These are phyloP conservation scores for Spiromastix sp. DNA, from an alignment of 2,329 filamentous ascomycete species.

Conservation along the genomic window DNA sequence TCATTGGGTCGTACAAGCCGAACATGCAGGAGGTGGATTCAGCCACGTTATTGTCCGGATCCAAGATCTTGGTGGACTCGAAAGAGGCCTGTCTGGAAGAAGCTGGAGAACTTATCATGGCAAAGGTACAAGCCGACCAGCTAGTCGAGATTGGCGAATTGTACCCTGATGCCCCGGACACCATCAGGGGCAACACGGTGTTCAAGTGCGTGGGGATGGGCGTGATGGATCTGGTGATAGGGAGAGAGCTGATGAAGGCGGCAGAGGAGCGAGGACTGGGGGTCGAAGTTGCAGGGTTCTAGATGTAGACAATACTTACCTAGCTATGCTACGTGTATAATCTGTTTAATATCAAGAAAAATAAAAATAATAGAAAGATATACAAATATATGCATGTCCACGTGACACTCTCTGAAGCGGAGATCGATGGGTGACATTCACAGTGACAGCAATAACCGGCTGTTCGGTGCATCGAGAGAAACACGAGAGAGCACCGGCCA, in stretches of 20 bases:
- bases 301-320: too few species aligned
- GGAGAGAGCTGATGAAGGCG: slow-evolving; percentile 29
- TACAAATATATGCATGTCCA: too few species aligned
- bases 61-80: slow-evolving; percentile 57
- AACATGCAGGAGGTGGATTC: slow-evolving; percentile 43
- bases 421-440: too few species aligned
- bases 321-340: too few species aligned
- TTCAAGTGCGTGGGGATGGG: slow-evolving; percentile 44
- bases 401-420: too few species aligned
- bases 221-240: slow-evolving; percentile 40
- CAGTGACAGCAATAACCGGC: too few species aligned
- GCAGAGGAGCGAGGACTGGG: slow-evolving; percentile 24
- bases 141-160: slow-evolving; percentile 35
- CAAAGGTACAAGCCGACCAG: slow-evolving; percentile 25
- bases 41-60: slow-evolving; percentile 39
- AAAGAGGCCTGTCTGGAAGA: slow-evolving; percentile 36
- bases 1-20: slow-evolving; percentile 46
- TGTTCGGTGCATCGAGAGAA: too few species aligned
- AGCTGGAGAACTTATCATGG: slow-evolving; percentile 37
- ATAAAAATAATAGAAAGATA: too few species aligned
- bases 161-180: not conserved
- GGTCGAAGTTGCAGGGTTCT: slow-evolving; percentile 29
- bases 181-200: slow-evolving; percentile 29
- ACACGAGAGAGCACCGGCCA: too few species aligned
- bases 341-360: too few species aligned